Evolutionary conservation across 2,329 filamentous ascomycete species (phyloP).

Genomic region (Pseudocercospora crystallina): DNA sequence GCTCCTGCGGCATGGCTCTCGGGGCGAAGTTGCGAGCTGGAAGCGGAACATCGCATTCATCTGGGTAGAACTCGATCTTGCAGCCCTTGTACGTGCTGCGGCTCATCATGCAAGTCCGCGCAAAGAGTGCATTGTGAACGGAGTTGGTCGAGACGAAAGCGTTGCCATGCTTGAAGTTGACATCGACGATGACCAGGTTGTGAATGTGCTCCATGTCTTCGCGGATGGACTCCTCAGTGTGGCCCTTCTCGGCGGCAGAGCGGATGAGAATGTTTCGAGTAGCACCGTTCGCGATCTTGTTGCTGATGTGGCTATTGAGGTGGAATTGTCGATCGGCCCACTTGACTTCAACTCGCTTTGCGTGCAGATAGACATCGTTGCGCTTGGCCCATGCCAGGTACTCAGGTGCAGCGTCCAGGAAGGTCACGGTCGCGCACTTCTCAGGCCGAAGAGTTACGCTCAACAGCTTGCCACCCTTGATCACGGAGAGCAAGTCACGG

Average conservation of each 20-base stretch:
- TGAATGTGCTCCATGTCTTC: constrained; percentile 80
- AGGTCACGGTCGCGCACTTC: constrained; percentile 65
- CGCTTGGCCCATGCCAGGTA: constrained; percentile 66
- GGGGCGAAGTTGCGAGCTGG: constrained; percentile 31
- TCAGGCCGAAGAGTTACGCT: constrained; percentile 67
- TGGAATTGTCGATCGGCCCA: constrained; percentile 73
- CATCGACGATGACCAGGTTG: constrained; percentile 68
- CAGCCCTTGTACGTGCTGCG: constrained; percentile 66
- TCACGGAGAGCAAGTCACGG: constrained; percentile 61
- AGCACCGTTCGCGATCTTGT: constrained; percentile 65
- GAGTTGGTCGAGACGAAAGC: constrained; percentile 75
- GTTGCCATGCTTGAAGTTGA: constrained; percentile 59
- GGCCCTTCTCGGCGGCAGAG: constrained; percentile 47
- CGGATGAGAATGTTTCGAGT: constrained; percentile 73
- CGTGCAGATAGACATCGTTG: constrained; percentile 67
- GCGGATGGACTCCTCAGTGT: constrained; percentile 65
- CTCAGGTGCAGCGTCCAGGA: constrained; percentile 61
- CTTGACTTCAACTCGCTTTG: constrained; percentile 65
- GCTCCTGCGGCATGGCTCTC: constrained; percentile 30
- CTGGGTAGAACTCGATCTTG: constrained; percentile 68
- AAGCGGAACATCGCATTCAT: constrained; percentile 69
- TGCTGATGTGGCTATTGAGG: constrained; percentile 61
- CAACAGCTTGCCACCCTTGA: constrained; percentile 70
- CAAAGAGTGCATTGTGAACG: constrained; percentile 71
- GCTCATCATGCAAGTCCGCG: constrained; percentile 73